Conservation (phyloP, 2,329 filamentous ascomycete genomes). For the Scortechinia acanthostroma region DNA sequence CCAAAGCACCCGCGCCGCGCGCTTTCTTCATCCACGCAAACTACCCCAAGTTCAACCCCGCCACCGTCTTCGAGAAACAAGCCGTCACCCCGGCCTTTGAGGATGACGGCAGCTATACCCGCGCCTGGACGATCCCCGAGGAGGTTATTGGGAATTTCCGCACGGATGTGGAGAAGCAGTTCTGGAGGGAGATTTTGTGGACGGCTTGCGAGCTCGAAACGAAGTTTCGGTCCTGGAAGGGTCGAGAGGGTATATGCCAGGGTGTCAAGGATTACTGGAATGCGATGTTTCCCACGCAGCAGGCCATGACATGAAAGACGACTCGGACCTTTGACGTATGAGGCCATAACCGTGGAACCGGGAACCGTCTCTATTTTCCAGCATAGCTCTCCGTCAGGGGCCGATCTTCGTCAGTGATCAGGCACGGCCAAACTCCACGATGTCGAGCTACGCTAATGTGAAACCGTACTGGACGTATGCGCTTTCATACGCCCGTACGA, state of each 20-base stretch:
- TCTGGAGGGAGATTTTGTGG: constrained; percentile 28
- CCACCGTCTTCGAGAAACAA: constrained; percentile 20
- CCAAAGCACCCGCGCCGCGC: neutral
- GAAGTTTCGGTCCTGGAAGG: constrained; percentile 20
- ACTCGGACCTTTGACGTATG: no score
- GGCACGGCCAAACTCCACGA: no score
- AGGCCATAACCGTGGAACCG: no score
- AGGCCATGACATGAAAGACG: no score
- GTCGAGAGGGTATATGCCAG: constrained; percentile 17
- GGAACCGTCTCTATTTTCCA: no score
- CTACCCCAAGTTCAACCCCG: constrained; percentile 2
- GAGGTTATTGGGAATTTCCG: constrained; percentile 23
- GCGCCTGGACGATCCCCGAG: constrained; percentile 22
- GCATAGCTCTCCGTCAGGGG: no score
- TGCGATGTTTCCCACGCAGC: constrained; percentile 22
- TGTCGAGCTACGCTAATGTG: no score
- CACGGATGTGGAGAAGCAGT: constrained; percentile 21
- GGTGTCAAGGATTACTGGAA: constrained; percentile 20
- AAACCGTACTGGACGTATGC: no score
- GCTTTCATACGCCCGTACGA: no score
- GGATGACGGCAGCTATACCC: constrained; percentile 21
- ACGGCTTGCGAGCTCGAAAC: constrained; percentile 24
- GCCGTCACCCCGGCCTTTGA: constrained; percentile 22
- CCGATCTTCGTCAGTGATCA: no score
- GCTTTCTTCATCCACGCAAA: neutral